Evolutionary conservation across 257 asterid genomes (phyloP).

Genomic region (Solanum dulcamara): DNA sequence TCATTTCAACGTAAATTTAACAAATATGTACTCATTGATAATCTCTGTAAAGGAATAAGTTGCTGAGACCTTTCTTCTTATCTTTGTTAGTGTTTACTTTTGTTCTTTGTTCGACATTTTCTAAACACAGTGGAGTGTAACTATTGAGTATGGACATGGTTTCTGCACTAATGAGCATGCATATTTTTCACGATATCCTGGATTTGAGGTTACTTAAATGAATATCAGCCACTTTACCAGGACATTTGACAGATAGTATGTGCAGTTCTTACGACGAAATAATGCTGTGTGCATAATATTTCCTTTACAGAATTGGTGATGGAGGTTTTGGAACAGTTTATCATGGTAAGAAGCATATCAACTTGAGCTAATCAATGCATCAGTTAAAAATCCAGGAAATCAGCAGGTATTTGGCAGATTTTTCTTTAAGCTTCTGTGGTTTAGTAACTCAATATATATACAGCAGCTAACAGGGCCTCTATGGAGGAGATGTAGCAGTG

Average conservation of each 20-base stretch:
- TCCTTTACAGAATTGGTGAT: background rate
- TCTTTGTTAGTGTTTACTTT: background rate
- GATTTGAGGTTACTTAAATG: background rate
- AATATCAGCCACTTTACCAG: background rate
- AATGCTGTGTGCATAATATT: background rate
- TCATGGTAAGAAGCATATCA: background rate
- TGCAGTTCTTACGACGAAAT: background rate
- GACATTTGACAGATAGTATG: background rate
- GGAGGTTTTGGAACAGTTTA: background rate
- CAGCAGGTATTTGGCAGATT: background rate
- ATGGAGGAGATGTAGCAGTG: background rate
- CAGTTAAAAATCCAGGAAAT: background rate
- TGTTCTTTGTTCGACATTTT: background rate
- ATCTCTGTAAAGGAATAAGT: background rate
- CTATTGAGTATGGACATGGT: background rate
- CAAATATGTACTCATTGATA: slow-evolving; percentile 2
- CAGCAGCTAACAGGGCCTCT: background rate
- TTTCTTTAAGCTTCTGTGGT: background rate
- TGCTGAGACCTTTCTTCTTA: background rate
- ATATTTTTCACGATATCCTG: background rate
- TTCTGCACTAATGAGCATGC: background rate
- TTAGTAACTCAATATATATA: background rate
- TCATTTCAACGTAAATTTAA: background rate
- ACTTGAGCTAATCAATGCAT: background rate
- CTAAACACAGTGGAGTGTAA: background rate